Conservation (phyloP, 495 filamentous ascomycete species). For the Penicillium ucsense region DNA sequence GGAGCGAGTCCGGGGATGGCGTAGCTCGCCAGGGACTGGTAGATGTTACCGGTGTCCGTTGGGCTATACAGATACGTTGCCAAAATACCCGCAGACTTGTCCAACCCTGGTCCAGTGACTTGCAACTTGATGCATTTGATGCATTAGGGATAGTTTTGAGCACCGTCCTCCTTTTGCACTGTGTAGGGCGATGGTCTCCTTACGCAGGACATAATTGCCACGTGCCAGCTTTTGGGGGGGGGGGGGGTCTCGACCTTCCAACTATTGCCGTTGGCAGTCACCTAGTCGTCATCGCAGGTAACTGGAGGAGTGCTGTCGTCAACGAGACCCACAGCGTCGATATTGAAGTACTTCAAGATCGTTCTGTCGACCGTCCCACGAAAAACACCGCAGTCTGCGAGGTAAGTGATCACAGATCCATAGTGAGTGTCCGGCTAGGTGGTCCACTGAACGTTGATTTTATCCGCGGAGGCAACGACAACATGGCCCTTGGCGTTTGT, state of each 20-base stretch:
- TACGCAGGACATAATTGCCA: conserved; percentile 69
- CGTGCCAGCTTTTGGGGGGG: conserved; percentile 35
- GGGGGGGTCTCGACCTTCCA: conserved; percentile 59
- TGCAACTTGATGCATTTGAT: conserved; percentile 47
- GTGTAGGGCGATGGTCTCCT: conserved; percentile 72
- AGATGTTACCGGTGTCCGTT: conserved; percentile 54
- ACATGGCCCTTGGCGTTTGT: conserved; percentile 43
- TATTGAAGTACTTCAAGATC: conserved; percentile 64
- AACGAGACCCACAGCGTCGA: conserved; percentile 51
- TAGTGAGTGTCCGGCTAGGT: conserved; percentile 56
- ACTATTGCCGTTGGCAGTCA: conserved; percentile 53
- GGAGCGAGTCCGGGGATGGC: conserved; percentile 41
- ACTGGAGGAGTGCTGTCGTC: conserved; percentile 39
- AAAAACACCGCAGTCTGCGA: conserved; percentile 54
- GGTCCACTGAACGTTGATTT: conserved; percentile 52
- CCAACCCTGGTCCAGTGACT: conserved; percentile 52
- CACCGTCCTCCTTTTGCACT: conserved; percentile 46
- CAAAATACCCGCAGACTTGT: conserved; percentile 42
- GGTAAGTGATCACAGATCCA: conserved; percentile 63
- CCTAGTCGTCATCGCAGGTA: conserved; percentile 53
- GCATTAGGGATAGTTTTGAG: conserved; percentile 72
- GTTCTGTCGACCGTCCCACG: conserved; percentile 55
- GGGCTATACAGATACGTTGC: conserved; percentile 50
- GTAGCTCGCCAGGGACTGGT: conserved; percentile 36
- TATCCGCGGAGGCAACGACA: conserved; percentile 42